Evolutionary conservation across 2,329 filamentous ascomycete species (phyloP), one percentile per base, ranked within the genome.

Genomic region (Pyricularia grisea): DNA sequence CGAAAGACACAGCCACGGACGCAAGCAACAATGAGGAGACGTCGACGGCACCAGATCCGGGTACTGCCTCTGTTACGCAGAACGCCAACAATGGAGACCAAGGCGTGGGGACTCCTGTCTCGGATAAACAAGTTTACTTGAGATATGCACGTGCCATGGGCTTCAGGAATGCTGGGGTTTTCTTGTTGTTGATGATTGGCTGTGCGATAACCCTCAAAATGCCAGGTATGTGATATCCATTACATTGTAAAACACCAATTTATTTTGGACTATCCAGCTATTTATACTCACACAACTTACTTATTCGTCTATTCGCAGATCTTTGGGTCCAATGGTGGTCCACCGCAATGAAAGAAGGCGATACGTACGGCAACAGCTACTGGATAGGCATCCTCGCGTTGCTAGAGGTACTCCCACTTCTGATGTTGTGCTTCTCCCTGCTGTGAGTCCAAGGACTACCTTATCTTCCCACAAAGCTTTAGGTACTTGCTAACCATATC

Each of bases 91-190:
- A 55, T 55, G 42, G 42, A n/a, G 11, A 17, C 14, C 7, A 55
- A 12, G 3, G 10, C 42, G 12, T 3, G 42, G 42, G 42, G 42
- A 55, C 14, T 17, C 14, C n/a, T 7, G 28, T 65, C 25, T 69
- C 70, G 30, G 71, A 71, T 58, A 14, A 11, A 3, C 31, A 50
- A 12, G 68, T 71, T 0, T 71, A 69, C 70, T 71, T 9, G n/a
- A 71, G 75, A 69, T 77, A 77, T 66, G 70, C 74, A 10, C 33
- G 65, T 12, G 33, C 42, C 23, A 69, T 69, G 58, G 68, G 65
- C n/a, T 12, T 55, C 33, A 50, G 60, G 36, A 66, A 50, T 33
- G 31, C 55, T 28, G 55, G 25, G 63, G 69, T 33, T 27, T 69
- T 69, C 33, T 65, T 72, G 14, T 67, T 58, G 1, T 23, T 71